These are phyloP conservation scores for Berkeleyomyces basicola DNA, from an alignment of 2,329 filamentous ascomycete genomes.

Conservation along the genomic window DNA sequence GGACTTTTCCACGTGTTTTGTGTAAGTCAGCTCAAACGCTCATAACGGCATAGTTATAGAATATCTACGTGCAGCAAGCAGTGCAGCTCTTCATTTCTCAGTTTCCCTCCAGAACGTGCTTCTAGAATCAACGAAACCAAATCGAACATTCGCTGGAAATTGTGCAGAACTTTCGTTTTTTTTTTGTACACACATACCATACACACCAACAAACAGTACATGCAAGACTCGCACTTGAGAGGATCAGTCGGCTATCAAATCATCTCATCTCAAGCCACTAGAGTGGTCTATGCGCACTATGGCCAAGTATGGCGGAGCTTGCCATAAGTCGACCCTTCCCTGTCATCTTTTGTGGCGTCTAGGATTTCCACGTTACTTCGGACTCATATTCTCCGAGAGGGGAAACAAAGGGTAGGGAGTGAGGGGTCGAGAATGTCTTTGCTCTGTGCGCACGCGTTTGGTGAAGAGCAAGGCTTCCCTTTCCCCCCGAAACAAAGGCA, in stretches of 20 bases:
- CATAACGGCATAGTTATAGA: not conserved
- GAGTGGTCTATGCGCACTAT: not conserved
- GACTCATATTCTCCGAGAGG: conserved; percentile 1
- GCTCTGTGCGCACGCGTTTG: not conserved
- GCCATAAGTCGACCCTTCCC: not conserved
- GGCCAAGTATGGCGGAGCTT: not conserved
- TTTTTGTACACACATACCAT: too few relatives aligned
- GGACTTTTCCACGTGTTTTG: too few relatives aligned
- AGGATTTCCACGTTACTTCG: not conserved
- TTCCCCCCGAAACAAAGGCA: not conserved
- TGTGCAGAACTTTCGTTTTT: not conserved
- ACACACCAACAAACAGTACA: too few relatives aligned
- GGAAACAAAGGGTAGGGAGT: not conserved
- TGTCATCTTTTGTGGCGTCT: not conserved
- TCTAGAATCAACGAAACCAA: not conserved
- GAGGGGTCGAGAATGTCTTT: not conserved
- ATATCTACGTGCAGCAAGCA: not conserved
- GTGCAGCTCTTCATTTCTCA: not conserved
- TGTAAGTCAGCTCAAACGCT: too few relatives aligned
- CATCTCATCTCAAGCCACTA: conserved; percentile 9
- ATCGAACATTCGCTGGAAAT: not conserved
- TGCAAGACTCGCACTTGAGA: not conserved
- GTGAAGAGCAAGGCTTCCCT: not conserved
- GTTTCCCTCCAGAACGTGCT: not conserved
- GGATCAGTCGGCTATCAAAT: conserved; percentile 7